Percentiles rank a stretch among this genome's conserved stretches.
Conservation (phyloP, 768 basidiomycete species). For the Hebeloma cylindrosporum region DNA sequence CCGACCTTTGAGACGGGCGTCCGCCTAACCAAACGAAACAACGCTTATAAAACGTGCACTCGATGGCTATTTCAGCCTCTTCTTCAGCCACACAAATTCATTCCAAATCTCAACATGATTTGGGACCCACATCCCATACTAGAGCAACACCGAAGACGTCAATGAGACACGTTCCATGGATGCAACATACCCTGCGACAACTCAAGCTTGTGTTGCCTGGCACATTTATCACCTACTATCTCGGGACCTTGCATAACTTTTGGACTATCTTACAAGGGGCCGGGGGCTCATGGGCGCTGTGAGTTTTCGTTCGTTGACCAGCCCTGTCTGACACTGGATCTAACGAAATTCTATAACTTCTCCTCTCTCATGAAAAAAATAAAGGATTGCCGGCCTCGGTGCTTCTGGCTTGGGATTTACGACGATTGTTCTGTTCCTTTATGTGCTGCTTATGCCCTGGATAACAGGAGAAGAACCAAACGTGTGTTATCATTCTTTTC, state of each 20-base stretch:
- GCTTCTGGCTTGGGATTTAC: slow-evolving; percentile 55
- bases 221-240: slow-evolving; percentile 56
- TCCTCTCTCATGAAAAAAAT: slow-evolving; percentile 1
- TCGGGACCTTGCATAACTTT: slow-evolving; percentile 55
- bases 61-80: slow-evolving; percentile 4
- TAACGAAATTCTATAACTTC: slow-evolving; percentile 8
- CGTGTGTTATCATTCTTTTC: slow-evolving; percentile 42
- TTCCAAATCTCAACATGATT: neutral
- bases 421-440: slow-evolving; percentile 72
- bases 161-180: slow-evolving; percentile 28
- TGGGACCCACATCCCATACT: slow-evolving; percentile 1
- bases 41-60: too few relatives aligned
- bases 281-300: slow-evolving; percentile 55
- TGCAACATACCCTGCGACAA: slow-evolving; percentile 59
- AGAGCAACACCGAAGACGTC: slow-evolving; percentile 8
- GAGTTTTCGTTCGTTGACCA: slow-evolving; percentile 27
- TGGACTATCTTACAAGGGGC: slow-evolving; percentile 39
- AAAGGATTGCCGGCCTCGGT: slow-evolving; percentile 52
- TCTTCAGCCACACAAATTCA: slow-evolving; percentile 8
- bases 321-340: neutral
- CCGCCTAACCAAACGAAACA: too few relatives aligned
- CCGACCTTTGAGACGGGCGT: too few relatives aligned
- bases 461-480: slow-evolving; percentile 67
- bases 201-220: slow-evolving; percentile 80
- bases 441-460: slow-evolving; percentile 67